Base-by-base conservation (phyloP, 768 basidiomycete genomes). In the Suillus cothurnatus region DNA sequence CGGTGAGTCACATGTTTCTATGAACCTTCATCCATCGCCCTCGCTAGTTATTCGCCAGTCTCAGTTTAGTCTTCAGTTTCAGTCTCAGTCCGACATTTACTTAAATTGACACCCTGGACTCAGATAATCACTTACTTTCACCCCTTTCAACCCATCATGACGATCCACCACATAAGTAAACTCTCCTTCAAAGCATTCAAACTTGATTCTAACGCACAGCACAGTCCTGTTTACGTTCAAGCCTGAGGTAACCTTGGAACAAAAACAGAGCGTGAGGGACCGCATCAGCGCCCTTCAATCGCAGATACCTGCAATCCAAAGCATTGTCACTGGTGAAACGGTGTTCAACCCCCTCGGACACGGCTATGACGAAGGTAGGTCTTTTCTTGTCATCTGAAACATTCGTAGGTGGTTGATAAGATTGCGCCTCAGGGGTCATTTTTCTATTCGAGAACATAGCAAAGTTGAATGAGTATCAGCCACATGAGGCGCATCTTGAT, bases 211-310 rank as follows among this genome's bases (percentile, higher is more conserved):
- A 36, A 60, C 50, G 14, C 28, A 38, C 15, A 55, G 19, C 14
- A 45, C 49, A 56, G 74, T 74, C 47, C 23, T 75, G 43, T 61
- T 66, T 61, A 74, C 69, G 45, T 74, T 64, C 66, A 76, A 70
- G 57, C 67, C 49, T 23, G 70, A 69, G 32, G 38, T 56, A 5
- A 28, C 66, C 0, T 63, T 61, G 3, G 61, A 59, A 17, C 71
- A 67, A 23, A 59, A 19, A 3, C 50, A 64, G 36, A 65, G 66
- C 4, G 14, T 70, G 47, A 65, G 50, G 34, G 19, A 23, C 31
- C 28, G 39, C 28, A 31, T 70, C 9, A 57, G n/a, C 31, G 55
- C 43, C 3, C 39, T 74, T 43, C 69, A 66, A n/a, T 67, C 67
- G 0, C 52, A 49, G 66, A 67, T 74, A 52, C 73, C 73, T 3